Base-by-base conservation (phyloP, 2,329 filamentous ascomycete species). In the Acephala macrosclerotiorum region DNA sequence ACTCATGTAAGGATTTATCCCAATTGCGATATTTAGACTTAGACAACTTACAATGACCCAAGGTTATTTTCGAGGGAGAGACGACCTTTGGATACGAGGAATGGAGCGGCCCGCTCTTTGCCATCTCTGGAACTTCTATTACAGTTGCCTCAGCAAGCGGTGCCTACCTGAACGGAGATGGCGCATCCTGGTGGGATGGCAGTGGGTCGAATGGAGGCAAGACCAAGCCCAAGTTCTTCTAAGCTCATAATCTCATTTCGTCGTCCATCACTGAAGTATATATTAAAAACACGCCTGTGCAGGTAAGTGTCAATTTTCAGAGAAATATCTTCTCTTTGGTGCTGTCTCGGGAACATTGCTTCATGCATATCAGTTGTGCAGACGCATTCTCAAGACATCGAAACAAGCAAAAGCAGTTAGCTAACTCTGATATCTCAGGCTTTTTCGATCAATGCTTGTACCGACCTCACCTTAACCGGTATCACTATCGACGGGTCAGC, bases 31-130 rank as follows among this genome's bases (percentile, higher is more conserved):
- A 55, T n/a, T 53, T 42, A 7, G 16, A 4, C 29, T 57, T 36
- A 18, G 35, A 36, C 47, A 16, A 33, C 29, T 51, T 3, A 59
- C 36, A 0, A n/a, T 36, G 14, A n/a, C 12, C 36, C 9, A 9
- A 83, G 74, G 64, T 90, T 68, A 86, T 84, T 70, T 91, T 91
- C 77, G 77, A 86, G 66, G 89, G 89, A 51, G 85, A 80, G 16
- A 91, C 89, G n/a, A 87, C 84, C 61, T 91, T 89, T 71, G 89
- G 82, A 38, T 91, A 90, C 78, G 79, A 85, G 68, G 84, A 89
- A 72, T 91, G 88, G 89, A 74, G 75, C 2, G 89, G 89, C 0
- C 89, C 89, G 49, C 80, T 91, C 16, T 82, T 91, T 70, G 82
- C 83, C 33, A 80, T 91, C 68, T 84, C 84, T 1, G 89, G 89